Conservation (phyloP, 2,329 filamentous ascomycete genomes). For the Corynespora cassiicola region DNA sequence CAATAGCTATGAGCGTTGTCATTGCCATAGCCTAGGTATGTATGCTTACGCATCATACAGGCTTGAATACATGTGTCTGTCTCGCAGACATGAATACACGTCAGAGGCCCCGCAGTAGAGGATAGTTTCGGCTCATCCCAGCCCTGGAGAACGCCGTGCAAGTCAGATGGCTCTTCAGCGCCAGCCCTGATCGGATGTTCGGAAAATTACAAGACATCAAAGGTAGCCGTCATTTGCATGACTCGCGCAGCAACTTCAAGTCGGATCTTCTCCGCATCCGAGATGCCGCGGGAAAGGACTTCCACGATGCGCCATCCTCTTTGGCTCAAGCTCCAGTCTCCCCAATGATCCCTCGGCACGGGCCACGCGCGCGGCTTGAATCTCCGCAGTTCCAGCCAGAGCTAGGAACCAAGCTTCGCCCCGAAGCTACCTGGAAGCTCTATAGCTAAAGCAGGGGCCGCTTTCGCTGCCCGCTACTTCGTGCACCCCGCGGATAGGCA, state of each 20-base stretch:
- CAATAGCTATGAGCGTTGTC: no score
- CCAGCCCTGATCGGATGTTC: no score
- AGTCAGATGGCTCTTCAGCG: neutral
- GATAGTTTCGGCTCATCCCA: no score
- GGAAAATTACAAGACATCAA: neutral
- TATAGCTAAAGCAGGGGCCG: no score
- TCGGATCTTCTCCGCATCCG: conserved; percentile 12
- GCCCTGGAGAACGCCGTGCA: neutral
- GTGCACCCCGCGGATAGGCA: no score
- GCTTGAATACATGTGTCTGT: no score
- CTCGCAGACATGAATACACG: no score
- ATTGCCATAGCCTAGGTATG: no score
- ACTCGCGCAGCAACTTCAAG: conserved; percentile 11
- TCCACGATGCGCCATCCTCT: neutral
- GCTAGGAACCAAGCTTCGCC: neutral
- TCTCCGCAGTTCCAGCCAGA: conserved; percentile 4
- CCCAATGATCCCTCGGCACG: neutral
- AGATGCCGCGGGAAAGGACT: conserved; percentile 18
- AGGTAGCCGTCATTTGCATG: conserved; percentile 1
- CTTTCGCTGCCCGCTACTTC: no score
- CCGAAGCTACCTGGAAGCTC: no score
- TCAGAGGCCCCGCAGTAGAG: no score
- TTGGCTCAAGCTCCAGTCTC: conserved; percentile 1
- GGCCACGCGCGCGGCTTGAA: conserved; percentile 3
- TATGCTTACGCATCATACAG: no score